Base-by-base conservation (phyloP, 2,329 filamentous ascomycete genomes). In the Fusarium sp. region DNA sequence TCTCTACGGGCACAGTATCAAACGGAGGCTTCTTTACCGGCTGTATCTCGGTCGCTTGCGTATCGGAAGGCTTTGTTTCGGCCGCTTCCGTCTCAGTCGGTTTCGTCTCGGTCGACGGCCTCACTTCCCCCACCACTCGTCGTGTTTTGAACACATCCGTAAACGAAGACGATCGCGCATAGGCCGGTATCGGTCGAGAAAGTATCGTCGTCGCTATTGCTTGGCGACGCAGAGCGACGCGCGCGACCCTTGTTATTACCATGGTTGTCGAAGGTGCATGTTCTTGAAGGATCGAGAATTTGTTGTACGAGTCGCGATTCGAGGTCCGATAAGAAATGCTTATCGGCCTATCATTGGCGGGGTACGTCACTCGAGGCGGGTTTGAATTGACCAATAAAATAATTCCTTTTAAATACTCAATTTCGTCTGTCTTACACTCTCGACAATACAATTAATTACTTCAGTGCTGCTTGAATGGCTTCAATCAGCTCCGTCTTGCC, bases 401-500 rank as follows among this genome's bases (percentile, higher is more conserved):
- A 57, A 25, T 37, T 57, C 7, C 20, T 18, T 35, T 37, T 35
- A 57, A 57, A 57, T 50, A 18, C 45, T 54, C 48, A 20, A 32
- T 52, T 52, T 32, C 27, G 2, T 48, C 48, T 9, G 9, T 43
- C n/a, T 43, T 43, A 10, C 45, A 27, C 14, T 11, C 14, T 30
- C 6, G 18, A 54, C 50, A 20, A 20, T 20, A 20, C 11, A 27
- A 58, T 54, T 18, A 30, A 58, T 54, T 11, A 60, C n/a, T 23
- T 56, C 0, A 64, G 2, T 14, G 71, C 74, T 1, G 32, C 61
- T 20, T 50, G 27, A 4, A 81, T 63, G 0, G 72, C 71, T 20
- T 76, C 73, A 8, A 45, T 52, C 23, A 81, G 39, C 50, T 37
- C 64, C 8, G 74, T 78, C 61, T 67, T 64, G 0, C 80, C 79